Percentiles rank a stretch among this genome's conserved stretches.
These are phyloP conservation scores for Xylaria arbuscula DNA, from an alignment of 2,329 filamentous ascomycete species.

Conservation along the genomic window DNA sequence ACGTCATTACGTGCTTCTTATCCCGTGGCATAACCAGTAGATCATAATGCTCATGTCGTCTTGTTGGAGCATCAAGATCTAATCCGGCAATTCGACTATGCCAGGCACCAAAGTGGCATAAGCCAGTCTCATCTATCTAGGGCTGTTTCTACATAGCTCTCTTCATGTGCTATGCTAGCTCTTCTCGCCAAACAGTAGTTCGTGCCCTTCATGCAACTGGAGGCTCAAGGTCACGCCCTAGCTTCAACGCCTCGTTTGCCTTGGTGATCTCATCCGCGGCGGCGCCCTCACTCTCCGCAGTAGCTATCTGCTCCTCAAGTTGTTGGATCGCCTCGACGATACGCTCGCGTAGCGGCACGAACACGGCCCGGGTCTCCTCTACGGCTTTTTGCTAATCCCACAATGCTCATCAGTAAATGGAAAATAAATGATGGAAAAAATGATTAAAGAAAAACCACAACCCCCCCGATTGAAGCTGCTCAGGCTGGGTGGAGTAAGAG, in stretches of 20 bases:
- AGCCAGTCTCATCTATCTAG: not conserved
- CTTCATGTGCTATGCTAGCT: conserved; percentile 13
- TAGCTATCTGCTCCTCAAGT: conserved; percentile 80
- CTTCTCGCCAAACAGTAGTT: not conserved
- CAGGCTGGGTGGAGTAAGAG: not conserved
- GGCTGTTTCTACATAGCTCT: not conserved
- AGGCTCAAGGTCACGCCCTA: conserved; percentile 58
- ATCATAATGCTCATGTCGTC: not conserved
- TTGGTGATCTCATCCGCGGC: conserved; percentile 63
- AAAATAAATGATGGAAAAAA: not conserved
- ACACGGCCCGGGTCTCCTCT: conserved; percentile 88
- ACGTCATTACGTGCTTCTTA: not conserved
- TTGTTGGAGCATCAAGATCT: not conserved
- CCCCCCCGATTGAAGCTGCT: not conserved
- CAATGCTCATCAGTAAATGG: conserved; percentile 3
- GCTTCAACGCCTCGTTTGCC: conserved; percentile 65
- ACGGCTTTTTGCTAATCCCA: conserved; percentile 74
- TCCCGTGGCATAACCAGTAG: not conserved
- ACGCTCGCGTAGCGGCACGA: conserved; percentile 76
- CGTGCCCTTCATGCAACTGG: conserved; percentile 37
- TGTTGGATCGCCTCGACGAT: conserved; percentile 77
- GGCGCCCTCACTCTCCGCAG: conserved; percentile 61
- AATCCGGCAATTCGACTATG: not conserved
- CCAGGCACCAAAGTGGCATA: not conserved
- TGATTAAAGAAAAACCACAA: not conserved